These are phyloP conservation scores for Straminergon stramineum DNA, from an alignment of 225 moss, liverwort and hornwort genomes.

Conservation along the genomic window DNA sequence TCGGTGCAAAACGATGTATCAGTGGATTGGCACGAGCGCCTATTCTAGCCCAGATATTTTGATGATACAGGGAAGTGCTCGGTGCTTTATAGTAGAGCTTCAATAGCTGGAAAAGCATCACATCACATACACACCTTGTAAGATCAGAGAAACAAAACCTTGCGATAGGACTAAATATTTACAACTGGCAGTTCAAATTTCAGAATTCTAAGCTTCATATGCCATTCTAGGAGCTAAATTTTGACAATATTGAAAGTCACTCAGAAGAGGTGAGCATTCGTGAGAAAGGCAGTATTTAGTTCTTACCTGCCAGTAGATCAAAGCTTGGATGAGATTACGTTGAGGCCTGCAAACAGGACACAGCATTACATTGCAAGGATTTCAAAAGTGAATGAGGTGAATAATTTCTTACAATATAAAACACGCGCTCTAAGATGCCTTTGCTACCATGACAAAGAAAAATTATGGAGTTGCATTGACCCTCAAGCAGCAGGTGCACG, in stretches of 20 bases:
- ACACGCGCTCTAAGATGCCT: not conserved
- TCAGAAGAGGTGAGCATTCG: not conserved
- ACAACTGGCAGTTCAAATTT: not conserved
- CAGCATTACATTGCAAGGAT: not conserved
- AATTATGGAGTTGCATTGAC: not conserved
- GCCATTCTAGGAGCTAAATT: not conserved
- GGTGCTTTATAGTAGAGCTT: conserved; percentile 78
- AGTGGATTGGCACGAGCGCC: conserved; percentile 53
- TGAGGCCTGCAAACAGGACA: conserved; percentile 49
- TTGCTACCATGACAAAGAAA: not conserved
- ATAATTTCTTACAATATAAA: not conserved
- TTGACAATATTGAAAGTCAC: not conserved
- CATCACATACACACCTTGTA: not conserved
- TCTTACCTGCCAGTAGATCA: conserved; percentile 90
- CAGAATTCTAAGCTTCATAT: not conserved
- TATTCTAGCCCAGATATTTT: conserved; percentile 56
- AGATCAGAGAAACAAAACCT: not conserved
- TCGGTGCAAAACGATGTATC: conserved; percentile 60
- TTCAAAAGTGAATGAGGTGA: not conserved
- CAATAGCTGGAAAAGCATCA: conserved; percentile 52
- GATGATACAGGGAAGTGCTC: conserved; percentile 49
- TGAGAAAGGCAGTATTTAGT: not conserved
- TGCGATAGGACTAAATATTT: not conserved
- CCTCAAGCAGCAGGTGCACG: not conserved
- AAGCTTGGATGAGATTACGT: conserved; percentile 59